Conservation (phyloP, 805 yeast species). For the Teunomyces funiuensis region DNA sequence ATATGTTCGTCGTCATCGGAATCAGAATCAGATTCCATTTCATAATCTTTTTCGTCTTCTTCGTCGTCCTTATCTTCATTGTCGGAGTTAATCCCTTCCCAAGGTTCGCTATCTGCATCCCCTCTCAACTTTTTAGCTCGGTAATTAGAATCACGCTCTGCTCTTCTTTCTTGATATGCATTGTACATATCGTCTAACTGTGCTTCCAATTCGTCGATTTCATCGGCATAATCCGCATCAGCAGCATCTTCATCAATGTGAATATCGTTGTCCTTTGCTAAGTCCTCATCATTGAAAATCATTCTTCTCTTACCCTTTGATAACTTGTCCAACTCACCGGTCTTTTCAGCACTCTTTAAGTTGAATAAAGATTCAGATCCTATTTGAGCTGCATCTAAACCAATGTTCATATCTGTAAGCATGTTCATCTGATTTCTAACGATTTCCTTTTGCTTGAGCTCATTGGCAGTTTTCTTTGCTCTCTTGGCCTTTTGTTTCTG, state of each 20-base stretch:
- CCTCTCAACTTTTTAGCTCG: slow-evolving; percentile 74
- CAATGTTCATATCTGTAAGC: slow-evolving; percentile 89
- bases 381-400: slow-evolving; percentile 83
- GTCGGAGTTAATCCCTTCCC: slow-evolving; percentile 69
- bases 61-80: slow-evolving; percentile 35
- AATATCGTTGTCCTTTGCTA: slow-evolving; percentile 56
- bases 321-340: slow-evolving; percentile 74
- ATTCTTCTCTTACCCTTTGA: slow-evolving; percentile 73
- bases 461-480: slow-evolving; percentile 80
- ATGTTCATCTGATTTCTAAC: slow-evolving; percentile 93
- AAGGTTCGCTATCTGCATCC: slow-evolving; percentile 69
- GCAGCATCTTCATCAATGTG: slow-evolving; percentile 42
- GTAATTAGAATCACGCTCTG: slow-evolving; percentile 68
- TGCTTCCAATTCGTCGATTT: slow-evolving; percentile 68
- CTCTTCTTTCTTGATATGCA: slow-evolving; percentile 61
- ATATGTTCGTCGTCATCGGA: slow-evolving; percentile 76
- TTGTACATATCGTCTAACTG: slow-evolving; percentile 82
- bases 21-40: slow-evolving; percentile 45
- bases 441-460: slow-evolving; percentile 81
- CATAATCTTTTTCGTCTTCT: slow-evolving; percentile 45
- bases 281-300: slow-evolving; percentile 58
- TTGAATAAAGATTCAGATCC: slow-evolving; percentile 82
- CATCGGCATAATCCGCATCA: slow-evolving; percentile 45
- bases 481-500: slow-evolving; percentile 71
- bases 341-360: slow-evolving; percentile 79